Conservation (phyloP, 2,329 filamentous ascomycete genomes). For the Colletotrichum musae region DNA sequence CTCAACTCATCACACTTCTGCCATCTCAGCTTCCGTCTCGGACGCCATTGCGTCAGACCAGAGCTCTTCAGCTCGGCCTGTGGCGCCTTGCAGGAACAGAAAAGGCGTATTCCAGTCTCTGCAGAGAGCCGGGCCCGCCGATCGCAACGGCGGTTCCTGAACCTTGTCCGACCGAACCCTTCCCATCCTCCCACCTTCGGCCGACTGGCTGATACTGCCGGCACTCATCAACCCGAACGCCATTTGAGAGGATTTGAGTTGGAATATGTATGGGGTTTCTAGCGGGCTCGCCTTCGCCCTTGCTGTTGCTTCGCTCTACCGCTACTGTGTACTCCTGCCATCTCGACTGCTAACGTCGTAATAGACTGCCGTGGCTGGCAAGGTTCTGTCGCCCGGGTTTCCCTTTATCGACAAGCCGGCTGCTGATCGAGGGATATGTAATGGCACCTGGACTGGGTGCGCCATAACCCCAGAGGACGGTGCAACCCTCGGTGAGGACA, state of each 20-base stretch:
- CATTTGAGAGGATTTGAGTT: conserved; percentile 18
- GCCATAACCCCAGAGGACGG: conserved; percentile 22
- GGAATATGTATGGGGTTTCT: conserved; percentile 36
- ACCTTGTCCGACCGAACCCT: conserved; percentile 35
- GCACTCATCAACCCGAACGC: conserved; percentile 18
- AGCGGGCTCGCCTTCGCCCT: conserved; percentile 9
- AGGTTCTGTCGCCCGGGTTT: conserved; percentile 24
- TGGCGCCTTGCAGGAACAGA: conserved; percentile 2
- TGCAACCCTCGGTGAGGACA: conserved; percentile 26
- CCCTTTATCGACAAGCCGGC: conserved; percentile 33
- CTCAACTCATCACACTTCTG: conserved; percentile 10
- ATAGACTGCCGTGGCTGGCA: conserved; percentile 29
- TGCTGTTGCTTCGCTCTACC: not conserved
- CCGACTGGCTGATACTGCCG: conserved; percentile 22
- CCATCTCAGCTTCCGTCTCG: conserved; percentile 1
- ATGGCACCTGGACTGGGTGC: conserved; percentile 3
- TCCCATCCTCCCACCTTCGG: not conserved
- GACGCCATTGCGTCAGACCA: conserved; percentile 35
- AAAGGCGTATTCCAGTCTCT: not conserved
- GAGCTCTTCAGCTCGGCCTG: conserved; percentile 2
- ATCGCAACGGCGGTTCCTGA: conserved; percentile 35
- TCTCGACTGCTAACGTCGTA: conserved; percentile 15
- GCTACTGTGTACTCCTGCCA: not conserved
- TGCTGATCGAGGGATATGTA: not conserved
- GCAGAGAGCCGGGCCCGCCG: conserved; percentile 27